phyloP scores from a whole-genome alignment of 345 rosid genomes.

The Noccaea bulbosa region DNA sequence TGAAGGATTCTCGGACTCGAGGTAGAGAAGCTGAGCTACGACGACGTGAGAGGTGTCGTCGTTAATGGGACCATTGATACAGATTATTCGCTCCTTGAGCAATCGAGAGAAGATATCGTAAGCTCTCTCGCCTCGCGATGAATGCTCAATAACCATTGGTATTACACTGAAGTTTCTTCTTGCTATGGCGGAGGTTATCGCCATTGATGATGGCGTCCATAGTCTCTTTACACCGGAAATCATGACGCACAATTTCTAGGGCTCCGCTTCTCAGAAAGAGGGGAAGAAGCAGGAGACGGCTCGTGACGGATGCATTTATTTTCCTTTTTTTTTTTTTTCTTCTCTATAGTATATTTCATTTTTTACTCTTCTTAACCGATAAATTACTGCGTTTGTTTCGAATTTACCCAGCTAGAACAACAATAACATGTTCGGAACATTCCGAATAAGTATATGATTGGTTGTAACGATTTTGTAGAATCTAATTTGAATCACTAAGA shows the following conservation, averaged over 20 bases:
- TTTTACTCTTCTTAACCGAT: background rate
- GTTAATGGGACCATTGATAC: conserved; percentile 88
- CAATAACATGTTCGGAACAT: no score
- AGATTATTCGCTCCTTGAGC: conserved; percentile 88
- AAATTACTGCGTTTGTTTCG: background rate
- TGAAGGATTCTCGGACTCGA: conserved; percentile 95
- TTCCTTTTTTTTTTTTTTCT: background rate
- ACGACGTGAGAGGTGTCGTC: conserved; percentile 95
- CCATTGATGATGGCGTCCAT: conserved; percentile 7
- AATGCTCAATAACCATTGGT: conserved; percentile 99
- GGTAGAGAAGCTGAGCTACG: conserved; percentile 97
- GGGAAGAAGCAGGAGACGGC: background rate
- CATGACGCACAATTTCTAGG: conserved; percentile 33
- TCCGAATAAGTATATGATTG: no score
- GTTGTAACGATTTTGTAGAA: no score
- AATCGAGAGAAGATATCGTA: conserved; percentile 95
- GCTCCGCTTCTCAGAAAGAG: conserved; percentile 16
- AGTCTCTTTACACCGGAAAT: conserved; percentile 39
- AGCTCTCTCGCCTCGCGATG: conserved; percentile 97
- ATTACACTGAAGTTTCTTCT: conserved; percentile 66
- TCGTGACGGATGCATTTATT: background rate
- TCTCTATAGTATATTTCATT: background rate
- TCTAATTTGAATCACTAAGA: no score
- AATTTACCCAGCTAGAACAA: background rate
- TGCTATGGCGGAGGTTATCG: conserved; percentile 17